A percentile compares a stretch with the other conserved stretches of the same genome.
These are phyloP conservation scores for Ogataea paradorogensis DNA, from an alignment of 805 yeast species.

Conservation along the genomic window DNA sequence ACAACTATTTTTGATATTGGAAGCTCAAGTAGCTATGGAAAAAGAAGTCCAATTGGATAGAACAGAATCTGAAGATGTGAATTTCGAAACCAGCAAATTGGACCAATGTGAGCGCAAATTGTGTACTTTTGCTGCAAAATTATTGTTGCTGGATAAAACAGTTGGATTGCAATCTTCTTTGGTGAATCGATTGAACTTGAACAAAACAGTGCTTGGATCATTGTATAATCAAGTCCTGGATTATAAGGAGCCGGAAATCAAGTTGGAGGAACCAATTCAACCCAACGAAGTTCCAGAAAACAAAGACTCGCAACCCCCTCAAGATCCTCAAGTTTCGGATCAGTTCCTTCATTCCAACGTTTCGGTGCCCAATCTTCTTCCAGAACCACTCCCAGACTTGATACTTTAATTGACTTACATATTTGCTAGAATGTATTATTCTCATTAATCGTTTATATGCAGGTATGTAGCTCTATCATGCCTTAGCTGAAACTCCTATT, in stretches of 20 bases:
- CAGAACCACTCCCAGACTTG: constrained; percentile 10
- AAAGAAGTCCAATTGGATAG: constrained; percentile 45
- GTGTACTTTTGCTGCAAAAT: constrained; percentile 25
- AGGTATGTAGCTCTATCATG: constrained; percentile 13
- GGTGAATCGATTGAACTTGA: constrained; percentile 23
- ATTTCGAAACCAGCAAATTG: constrained; percentile 17
- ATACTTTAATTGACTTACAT: constrained; percentile 1
- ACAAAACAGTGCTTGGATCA: constrained; percentile 23
- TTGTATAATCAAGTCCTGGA: constrained; percentile 18
- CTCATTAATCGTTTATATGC: constrained; percentile 15
- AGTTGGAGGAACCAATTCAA: not conserved
- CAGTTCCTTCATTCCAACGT: constrained; percentile 9
- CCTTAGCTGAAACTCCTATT: constrained; percentile 27
- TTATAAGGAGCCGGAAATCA: constrained; percentile 6
- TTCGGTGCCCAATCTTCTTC: constrained; percentile 7
- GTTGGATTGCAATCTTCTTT: constrained; percentile 15
- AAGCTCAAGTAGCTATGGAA: constrained; percentile 41
- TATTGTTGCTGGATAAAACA: constrained; percentile 20
- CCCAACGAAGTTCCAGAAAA: not conserved
- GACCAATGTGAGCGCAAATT: constrained; percentile 22
- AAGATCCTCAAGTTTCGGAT: not conserved
- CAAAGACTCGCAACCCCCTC: not conserved
- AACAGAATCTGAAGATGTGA: constrained; percentile 46
- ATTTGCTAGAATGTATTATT: not conserved
- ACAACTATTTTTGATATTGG: constrained; percentile 47